Conservation (phyloP, 139 green algal genomes). For the Dunaliella sp. region DNA sequence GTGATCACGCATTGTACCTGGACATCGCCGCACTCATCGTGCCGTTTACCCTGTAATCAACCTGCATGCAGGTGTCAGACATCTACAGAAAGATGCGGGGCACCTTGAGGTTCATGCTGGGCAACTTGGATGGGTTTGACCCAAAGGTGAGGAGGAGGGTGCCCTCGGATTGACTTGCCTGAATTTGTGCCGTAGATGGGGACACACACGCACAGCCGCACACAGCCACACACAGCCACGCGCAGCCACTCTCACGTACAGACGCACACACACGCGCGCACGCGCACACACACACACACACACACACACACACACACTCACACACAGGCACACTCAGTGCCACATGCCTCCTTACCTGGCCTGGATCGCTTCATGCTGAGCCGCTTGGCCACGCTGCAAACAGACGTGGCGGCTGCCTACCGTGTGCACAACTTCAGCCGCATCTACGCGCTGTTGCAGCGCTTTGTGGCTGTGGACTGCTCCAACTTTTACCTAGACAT, state of each 20-base stretch:
- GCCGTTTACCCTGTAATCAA: too few species aligned
- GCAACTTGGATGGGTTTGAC: slow-evolving; percentile 88
- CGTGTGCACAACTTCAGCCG: slow-evolving; percentile 66
- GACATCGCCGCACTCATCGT: too few species aligned
- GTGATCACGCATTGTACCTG: too few species aligned
- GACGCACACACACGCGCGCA: too few species aligned
- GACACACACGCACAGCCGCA: too few species aligned
- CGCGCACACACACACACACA: too few species aligned
- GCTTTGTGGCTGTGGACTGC: slow-evolving; percentile 86
- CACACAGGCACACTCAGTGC: not conserved
- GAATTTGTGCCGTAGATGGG: too few species aligned
- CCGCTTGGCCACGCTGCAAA: slow-evolving; percentile 32
- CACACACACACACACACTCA: too few species aligned
- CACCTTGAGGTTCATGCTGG: slow-evolving; percentile 95
- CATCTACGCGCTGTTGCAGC: slow-evolving; percentile 74
- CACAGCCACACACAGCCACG: too few species aligned
- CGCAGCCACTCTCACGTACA: too few species aligned
- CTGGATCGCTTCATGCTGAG: slow-evolving; percentile 58
- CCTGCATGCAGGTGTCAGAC: slow-evolving; percentile 60
- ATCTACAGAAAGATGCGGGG: slow-evolving; percentile 60
- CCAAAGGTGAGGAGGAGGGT: slow-evolving; percentile 37
- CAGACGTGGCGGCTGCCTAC: slow-evolving; percentile 75
- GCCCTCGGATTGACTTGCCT: too few species aligned
- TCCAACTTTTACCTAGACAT: slow-evolving; percentile 97
- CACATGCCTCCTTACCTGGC: slow-evolving; percentile 19